phyloP scores from a whole-genome alignment of 164 flowering plant species.

The Kalanchoe fedtschenkoi region DNA sequence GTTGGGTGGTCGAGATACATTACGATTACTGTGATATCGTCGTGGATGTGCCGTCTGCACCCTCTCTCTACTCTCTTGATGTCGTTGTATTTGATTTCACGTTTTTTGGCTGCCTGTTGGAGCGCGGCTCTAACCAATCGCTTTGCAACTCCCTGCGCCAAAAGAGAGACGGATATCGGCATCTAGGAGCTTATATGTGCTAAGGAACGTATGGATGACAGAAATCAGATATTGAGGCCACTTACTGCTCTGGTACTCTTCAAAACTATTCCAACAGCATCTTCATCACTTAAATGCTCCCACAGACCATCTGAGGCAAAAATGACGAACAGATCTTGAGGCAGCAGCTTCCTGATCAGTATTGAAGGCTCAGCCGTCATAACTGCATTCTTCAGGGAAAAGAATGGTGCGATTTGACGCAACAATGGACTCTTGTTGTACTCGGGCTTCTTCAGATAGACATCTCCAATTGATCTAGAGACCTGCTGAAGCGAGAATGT shows the following conservation, averaged over 20 bases:
- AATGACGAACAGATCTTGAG: constrained; percentile 57
- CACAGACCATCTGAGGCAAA: constrained; percentile 95
- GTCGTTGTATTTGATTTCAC: constrained; percentile 37
- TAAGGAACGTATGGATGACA: neutral
- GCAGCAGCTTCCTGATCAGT: constrained; percentile 24
- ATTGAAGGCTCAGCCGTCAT: constrained; percentile 63
- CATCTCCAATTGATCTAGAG: constrained; percentile 83
- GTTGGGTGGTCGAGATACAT: constrained; percentile 42
- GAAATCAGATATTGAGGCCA: constrained; percentile 5
- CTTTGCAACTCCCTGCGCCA: constrained; percentile 63
- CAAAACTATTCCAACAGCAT: constrained; percentile 60
- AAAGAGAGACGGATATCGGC: neutral
- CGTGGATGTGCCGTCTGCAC: constrained; percentile 46
- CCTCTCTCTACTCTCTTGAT: constrained; percentile 44
- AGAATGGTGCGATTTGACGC: constrained; percentile 41
- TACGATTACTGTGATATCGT: constrained; percentile 76
- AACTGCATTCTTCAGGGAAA: constrained; percentile 52
- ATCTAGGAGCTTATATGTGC: neutral
- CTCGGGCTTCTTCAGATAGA: constrained; percentile 68
- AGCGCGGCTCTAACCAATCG: constrained; percentile 49
- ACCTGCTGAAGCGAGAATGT: constrained; percentile 31
- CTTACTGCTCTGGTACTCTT: constrained; percentile 50
- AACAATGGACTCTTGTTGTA: constrained; percentile 41
- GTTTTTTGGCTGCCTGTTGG: constrained; percentile 45
- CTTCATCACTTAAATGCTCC: constrained; percentile 64